Percentiles rank a stretch among this genome's conserved stretches.
phyloP scores from a whole-genome alignment of 345 rosid genomes.

The Bretschneidera sinensis region DNA sequence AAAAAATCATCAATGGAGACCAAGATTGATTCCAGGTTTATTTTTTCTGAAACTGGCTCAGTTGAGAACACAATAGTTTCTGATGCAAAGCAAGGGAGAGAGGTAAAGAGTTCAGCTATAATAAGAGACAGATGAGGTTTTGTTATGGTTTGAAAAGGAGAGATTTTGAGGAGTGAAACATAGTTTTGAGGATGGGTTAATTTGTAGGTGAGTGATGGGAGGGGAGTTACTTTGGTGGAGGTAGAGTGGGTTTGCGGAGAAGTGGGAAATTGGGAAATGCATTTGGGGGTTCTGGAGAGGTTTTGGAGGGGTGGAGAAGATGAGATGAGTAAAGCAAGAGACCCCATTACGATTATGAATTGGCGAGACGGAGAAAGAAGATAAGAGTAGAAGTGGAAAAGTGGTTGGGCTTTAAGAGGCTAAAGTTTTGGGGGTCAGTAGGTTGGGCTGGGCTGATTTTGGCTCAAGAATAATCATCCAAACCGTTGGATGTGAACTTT shows the following conservation, averaged over 20 bases:
- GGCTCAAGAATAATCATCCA: too few relatives aligned
- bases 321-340: slow-evolving; percentile 32
- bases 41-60: slow-evolving; percentile 37
- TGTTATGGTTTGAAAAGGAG: slow-evolving; percentile 11
- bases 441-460: too few relatives aligned
- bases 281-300: slow-evolving; percentile 27
- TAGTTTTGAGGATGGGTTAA: slow-evolving; percentile 4
- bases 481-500: too few relatives aligned
- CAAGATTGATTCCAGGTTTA: slow-evolving; percentile 60
- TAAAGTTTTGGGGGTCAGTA: too few relatives aligned
- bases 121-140: slow-evolving; percentile 40
- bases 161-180: slow-evolving; percentile 4
- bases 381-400: not conserved
- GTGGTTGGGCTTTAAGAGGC: too few relatives aligned
- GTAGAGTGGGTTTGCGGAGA: slow-evolving; percentile 1
- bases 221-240: not conserved
- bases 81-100: slow-evolving; percentile 54
- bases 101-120: slow-evolving; percentile 29
- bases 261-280: slow-evolving; percentile 5
- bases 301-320: slow-evolving; percentile 35
- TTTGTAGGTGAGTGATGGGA: not conserved
- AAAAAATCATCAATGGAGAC: slow-evolving; percentile 68
- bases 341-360: slow-evolving; percentile 26
- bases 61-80: slow-evolving; percentile 34
- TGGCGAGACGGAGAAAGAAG: not conserved